phyloP scores from a whole-genome alignment of 805 yeast genomes.

The Saccharomycopsis schoenii region DNA sequence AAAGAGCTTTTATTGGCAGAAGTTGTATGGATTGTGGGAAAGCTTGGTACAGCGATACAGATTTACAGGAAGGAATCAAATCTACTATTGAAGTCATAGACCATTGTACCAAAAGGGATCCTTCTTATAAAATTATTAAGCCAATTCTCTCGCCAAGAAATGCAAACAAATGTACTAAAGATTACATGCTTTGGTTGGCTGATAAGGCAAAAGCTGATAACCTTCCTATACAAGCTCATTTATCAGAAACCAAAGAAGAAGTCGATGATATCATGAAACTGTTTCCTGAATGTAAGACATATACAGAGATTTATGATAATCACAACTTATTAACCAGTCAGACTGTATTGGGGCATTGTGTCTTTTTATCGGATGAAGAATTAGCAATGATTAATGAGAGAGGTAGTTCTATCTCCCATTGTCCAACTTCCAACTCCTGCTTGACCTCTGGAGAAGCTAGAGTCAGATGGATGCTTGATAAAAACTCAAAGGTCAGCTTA shows the following conservation, averaged over 20 bases:
- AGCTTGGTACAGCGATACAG: neutral
- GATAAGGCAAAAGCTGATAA: neutral
- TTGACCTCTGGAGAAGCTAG: conserved; percentile 86
- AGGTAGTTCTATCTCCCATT: neutral
- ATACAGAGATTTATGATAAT: neutral
- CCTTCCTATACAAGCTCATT: neutral
- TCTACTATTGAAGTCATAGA: neutral
- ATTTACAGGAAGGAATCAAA: neutral
- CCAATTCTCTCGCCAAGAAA: neutral
- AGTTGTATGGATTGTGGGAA: neutral
- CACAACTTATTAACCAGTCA: neutral
- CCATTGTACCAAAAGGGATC: neutral
- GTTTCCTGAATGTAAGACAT: neutral
- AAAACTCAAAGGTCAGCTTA: conserved; percentile 63
- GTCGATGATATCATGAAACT: neutral
- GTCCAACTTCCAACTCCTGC: conserved; percentile 50
- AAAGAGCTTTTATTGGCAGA: neutral
- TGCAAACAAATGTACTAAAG: neutral
- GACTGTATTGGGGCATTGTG: neutral
- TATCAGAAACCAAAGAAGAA: neutral
- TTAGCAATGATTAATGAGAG: neutral
- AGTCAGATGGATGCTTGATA: conserved; percentile 54
- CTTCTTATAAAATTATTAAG: neutral
- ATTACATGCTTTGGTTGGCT: neutral
- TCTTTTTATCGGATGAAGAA: neutral